Evolutionary conservation across 2,329 filamentous ascomycete species (phyloP).

Genomic region (Fusarium sp.): DNA sequence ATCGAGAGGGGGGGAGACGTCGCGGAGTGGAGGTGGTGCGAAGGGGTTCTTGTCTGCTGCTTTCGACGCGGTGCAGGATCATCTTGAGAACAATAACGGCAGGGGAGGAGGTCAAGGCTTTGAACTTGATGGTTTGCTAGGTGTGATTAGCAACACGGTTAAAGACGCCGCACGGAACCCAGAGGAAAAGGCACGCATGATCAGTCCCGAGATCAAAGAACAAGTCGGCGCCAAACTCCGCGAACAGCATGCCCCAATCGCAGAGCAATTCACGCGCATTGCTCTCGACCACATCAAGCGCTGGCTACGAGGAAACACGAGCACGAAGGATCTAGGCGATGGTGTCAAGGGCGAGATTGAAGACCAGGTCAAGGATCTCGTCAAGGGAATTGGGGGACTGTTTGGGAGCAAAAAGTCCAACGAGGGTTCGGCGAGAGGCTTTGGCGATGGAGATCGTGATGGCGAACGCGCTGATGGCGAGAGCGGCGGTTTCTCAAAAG

Average conservation of each 20-base stretch:
- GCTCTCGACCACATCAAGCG: conserved; percentile 58
- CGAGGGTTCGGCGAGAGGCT: conserved; percentile 45
- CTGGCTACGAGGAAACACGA: conserved; percentile 55
- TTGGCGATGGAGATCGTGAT: conserved; percentile 44
- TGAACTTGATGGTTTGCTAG: conserved; percentile 55
- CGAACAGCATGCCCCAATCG: conserved; percentile 54
- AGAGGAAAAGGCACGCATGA: conserved; percentile 56
- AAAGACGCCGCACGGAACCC: conserved; percentile 57
- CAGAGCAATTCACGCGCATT: conserved; percentile 57
- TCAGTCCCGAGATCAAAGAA: conserved; percentile 58
- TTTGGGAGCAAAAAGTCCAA: conserved; percentile 51
- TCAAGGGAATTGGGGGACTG: conserved; percentile 54
- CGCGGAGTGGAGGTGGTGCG: conserved; percentile 44
- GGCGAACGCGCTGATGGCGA: conserved; percentile 41
- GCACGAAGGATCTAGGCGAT: conserved; percentile 53
- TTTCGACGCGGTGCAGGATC: conserved; percentile 53
- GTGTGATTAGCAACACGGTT: conserved; percentile 53
- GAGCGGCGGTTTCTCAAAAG: conserved; percentile 50
- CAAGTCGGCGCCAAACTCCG: conserved; percentile 52
- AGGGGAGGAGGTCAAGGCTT: conserved; percentile 45
- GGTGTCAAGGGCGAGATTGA: conserved; percentile 56
- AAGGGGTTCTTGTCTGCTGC: conserved; percentile 54
- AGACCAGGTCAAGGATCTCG: conserved; percentile 55
- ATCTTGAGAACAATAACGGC: conserved; percentile 45
- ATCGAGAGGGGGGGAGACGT: conserved; percentile 42